A percentile compares a stretch with the other conserved stretches of the same genome.
Conservation (phyloP, 257 asterid genomes). For the Dorcoceras hygrometricum region DNA sequence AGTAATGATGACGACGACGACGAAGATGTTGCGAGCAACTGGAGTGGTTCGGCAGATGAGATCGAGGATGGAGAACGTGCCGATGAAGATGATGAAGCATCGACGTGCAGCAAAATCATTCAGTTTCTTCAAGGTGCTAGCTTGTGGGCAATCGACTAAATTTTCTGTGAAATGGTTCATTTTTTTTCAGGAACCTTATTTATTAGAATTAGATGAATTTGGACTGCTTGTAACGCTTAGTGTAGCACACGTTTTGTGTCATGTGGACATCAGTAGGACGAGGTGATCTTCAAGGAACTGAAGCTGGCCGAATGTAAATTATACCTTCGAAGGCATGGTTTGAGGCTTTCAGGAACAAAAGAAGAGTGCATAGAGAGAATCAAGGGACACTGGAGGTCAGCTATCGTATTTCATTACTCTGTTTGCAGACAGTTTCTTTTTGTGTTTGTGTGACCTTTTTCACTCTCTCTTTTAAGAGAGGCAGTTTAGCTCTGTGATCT, state of each 20-base stretch:
- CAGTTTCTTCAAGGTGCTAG: slow-evolving; percentile 29
- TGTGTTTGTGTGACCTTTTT: no score
- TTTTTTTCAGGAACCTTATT: not conserved
- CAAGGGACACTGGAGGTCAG: slow-evolving; percentile 67
- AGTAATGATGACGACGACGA: slow-evolving; percentile 16
- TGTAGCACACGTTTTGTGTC: not conserved
- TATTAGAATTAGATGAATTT: slow-evolving; percentile 3
- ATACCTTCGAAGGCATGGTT: slow-evolving; percentile 51
- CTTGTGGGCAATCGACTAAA: slow-evolving; percentile 1
- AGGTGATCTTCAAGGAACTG: slow-evolving; percentile 40
- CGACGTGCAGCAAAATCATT: slow-evolving; percentile 18
- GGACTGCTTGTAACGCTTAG: not conserved
- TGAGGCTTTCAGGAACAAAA: slow-evolving; percentile 65
- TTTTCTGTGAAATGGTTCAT: not conserved
- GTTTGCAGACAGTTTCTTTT: not conserved
- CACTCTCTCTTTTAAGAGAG: no score
- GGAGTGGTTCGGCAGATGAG: not conserved
- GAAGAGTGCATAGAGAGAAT: slow-evolving; percentile 58
- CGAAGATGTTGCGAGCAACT: slow-evolving; percentile 17
- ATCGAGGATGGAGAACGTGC: not conserved
- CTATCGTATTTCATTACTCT: not conserved
- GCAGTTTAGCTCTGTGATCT: not conserved
- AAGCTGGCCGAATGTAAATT: slow-evolving; percentile 51
- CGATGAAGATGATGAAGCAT: slow-evolving; percentile 9
- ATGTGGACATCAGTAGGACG: slow-evolving; percentile 29